phyloP scores from a whole-genome alignment of 495 filamentous ascomycete species.

The Hypoxylon subgilvum region DNA sequence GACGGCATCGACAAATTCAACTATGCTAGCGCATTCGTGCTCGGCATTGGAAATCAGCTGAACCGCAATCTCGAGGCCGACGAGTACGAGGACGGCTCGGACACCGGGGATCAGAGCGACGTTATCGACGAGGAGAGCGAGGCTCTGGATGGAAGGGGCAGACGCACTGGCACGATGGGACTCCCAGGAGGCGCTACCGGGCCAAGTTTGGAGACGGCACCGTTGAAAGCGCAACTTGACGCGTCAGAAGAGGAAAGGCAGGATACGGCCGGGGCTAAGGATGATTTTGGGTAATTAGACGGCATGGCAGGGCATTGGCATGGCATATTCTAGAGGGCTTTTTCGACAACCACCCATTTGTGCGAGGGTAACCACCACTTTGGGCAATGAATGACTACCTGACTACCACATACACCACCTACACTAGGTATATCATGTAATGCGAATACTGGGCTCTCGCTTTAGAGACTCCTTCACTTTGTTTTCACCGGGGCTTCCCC shows the following conservation, averaged over 20 bases:
- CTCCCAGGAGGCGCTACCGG: slow-evolving; percentile 34
- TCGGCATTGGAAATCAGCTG: slow-evolving; percentile 64
- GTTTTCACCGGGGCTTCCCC: too few relatives aligned
- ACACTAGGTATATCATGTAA: slow-evolving; percentile 4
- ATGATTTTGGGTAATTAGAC: slow-evolving; percentile 31
- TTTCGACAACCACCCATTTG: neutral
- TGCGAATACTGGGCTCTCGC: neutral
- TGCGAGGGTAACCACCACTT: neutral
- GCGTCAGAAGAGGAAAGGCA: slow-evolving; percentile 22
- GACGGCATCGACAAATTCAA: slow-evolving; percentile 61
- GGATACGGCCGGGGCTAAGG: slow-evolving; percentile 28
- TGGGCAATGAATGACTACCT: neutral
- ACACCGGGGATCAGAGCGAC: slow-evolving; percentile 45
- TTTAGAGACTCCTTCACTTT: too few relatives aligned
- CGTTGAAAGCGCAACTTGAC: slow-evolving; percentile 43
- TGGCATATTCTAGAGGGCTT: neutral
- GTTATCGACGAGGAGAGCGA: slow-evolving; percentile 69
- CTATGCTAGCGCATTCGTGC: slow-evolving; percentile 67
- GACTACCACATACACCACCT: too few relatives aligned
- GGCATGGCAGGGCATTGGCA: neutral
- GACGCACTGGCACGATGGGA: slow-evolving; percentile 54
- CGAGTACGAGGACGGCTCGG: slow-evolving; percentile 45
- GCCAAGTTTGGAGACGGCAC: slow-evolving; percentile 54
- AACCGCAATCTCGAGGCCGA: slow-evolving; percentile 56
- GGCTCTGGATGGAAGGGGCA: slow-evolving; percentile 46